phyloP scores from a whole-genome alignment of 2,329 filamentous ascomycete species.

The Escovopsis sp. region DNA sequence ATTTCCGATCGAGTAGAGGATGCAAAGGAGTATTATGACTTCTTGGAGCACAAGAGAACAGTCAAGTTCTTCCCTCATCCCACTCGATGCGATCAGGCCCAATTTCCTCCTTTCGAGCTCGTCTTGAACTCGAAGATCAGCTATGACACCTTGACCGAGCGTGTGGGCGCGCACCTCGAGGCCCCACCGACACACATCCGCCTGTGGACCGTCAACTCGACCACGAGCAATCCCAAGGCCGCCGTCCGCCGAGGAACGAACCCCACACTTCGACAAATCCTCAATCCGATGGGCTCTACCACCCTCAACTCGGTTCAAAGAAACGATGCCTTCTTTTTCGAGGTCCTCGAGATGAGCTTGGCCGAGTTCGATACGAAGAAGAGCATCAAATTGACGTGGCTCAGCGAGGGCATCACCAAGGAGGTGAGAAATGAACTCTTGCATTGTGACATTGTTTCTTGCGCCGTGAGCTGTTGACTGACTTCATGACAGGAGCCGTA shows the following conservation, averaged over 20 bases:
- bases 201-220: conserved; percentile 73
- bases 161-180: conserved; percentile 63
- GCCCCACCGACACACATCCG: conserved; percentile 77
- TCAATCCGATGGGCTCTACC: conserved; percentile 54
- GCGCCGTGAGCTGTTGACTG: background rate
- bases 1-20: conserved; percentile 46
- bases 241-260: conserved; percentile 59
- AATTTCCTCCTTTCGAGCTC: conserved; percentile 57
- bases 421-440: conserved; percentile 43
- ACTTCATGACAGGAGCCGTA: conserved; percentile 44
- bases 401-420: conserved; percentile 83
- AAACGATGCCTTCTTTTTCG: conserved; percentile 73
- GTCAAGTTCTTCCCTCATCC: conserved; percentile 65
- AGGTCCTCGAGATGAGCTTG: conserved; percentile 86
- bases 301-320: conserved; percentile 58
- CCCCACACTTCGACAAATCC: conserved; percentile 62
- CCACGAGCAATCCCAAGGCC: conserved; percentile 61
- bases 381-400: conserved; percentile 64
- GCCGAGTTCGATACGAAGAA: conserved; percentile 91
- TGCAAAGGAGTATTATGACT: conserved; percentile 83
- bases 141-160: conserved; percentile 76
- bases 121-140: conserved; percentile 75
- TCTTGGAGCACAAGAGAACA: conserved; percentile 68
- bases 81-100: conserved; percentile 35
- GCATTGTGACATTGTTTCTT: no score